Evolutionary conservation across 306 rosid genomes (phyloP), one percentile per base, ranked within the genome.

Genomic region (Ormosia semicastrata): DNA sequence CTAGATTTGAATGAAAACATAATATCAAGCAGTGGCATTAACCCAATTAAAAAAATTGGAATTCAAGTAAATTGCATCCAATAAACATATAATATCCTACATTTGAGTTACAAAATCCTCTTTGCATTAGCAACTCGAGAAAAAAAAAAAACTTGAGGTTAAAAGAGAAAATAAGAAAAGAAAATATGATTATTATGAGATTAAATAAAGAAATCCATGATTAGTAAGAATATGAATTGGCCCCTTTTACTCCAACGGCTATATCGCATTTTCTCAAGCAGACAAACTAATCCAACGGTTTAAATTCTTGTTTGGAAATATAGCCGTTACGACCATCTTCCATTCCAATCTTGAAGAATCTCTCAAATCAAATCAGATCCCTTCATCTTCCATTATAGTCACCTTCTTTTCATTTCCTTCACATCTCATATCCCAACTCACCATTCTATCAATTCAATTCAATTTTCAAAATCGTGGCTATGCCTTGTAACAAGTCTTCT

Each of bases 291-390:
- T 87, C 88, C 66, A 86, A 92, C 92, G 93, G 66, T 82, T 89
- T 82, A 73, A 86, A 88, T 68, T 24, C 47, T 47, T 12, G 65
- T 41, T 60, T 43, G 5, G 62, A 60, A 87, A 81, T 60, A 89
- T 91, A 89, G 93, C 90, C 92, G 92, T 89, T 92, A 85, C 87
- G 1, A n/a, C 54, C 30, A 49, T n/a, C 30, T 37, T 32, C 43
- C 17, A 4, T 5, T 43, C 37, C 4, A 66, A 59, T 9, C 81
- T 69, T 76, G 66, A 37, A 76, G 50, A 76, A 56, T 65, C 77
- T 76, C 53, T 73, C 85, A 32, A 47, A 30, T 60, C 82, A n/a
- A 40, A 34, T 41, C 46, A 41, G 6, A 3, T 56, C 1, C 14
- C 18, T 7, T 69, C 24, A 24, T 24, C 24, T 24, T 24, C 24